Evolutionary conservation across 768 basidiomycete genomes (phyloP), one percentile per base, ranked within the genome.

Genomic region (Clavulina sp.): DNA sequence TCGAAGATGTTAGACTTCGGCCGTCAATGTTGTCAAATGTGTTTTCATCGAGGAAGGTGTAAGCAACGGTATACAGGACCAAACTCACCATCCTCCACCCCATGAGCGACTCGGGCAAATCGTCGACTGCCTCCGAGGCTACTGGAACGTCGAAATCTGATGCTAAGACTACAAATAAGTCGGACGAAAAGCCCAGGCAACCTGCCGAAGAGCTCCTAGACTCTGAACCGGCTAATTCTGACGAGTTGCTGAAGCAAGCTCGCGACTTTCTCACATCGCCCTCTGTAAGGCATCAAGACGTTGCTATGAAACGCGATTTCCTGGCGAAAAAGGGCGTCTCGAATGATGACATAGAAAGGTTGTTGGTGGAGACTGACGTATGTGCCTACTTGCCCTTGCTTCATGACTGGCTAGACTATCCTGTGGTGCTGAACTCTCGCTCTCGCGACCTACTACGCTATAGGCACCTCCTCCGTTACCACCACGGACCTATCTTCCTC

Each of bases 191-290:
- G 13, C 13, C 43, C 13, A 24, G 1, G 13, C 16, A 46, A 26
- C 43, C 43, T 28, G 16, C 24, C 13, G 26, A 46, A 46, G 43
- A 16, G 43, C 26, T 13, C 13, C n/a, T n/a, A n/a, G n/a, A n/a
- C n/a, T n/a, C n/a, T n/a, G n/a, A n/a, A n/a, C 36, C 43, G 13
- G 43, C 13, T 9, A 28, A 46, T 46, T 9, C 16, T 9, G 24
- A 16, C 16, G 28, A 41, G 33, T 43, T 55, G 3, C 19, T 55
- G 21, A 26, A 53, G 26, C 55, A 54, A 26, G 54, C 54, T 24
- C 38, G 54, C 40, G 36, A 47, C 23, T 55, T 55, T 46, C 52
- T 55, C 7, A n/a, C 33, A 3, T 18, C 54, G n/a, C 52, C 54
- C 30, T 31, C 41, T 23, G 40, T 55, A 5, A 41, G 52, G 13